phyloP scores from a whole-genome alignment of 495 filamentous ascomycete species.

The Trichodelitschia bisporula region DNA sequence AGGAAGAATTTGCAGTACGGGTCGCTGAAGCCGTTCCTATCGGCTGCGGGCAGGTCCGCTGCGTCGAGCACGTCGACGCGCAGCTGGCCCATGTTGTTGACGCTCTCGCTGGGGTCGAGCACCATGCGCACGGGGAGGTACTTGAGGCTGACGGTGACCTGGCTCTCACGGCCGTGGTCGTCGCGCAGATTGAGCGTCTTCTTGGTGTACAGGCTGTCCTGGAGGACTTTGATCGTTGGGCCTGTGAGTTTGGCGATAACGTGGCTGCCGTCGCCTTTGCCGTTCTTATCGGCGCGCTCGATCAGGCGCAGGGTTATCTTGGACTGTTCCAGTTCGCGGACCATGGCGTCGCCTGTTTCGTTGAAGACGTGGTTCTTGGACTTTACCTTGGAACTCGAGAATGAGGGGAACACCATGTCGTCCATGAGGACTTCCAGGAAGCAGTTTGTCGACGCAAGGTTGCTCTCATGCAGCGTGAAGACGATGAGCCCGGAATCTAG shows the following conservation, averaged over 20 bases:
- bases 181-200: constrained; percentile 56
- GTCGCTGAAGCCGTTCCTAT: constrained; percentile 89
- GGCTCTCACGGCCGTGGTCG: constrained; percentile 49
- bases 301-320: constrained; percentile 69
- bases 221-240: constrained; percentile 62
- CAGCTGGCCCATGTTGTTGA: constrained; percentile 93
- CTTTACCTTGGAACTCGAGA: constrained; percentile 49
- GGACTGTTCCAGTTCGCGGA: constrained; percentile 88
- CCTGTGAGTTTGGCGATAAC: constrained; percentile 65
- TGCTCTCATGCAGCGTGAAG: constrained; percentile 77
- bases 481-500: constrained; percentile 48
- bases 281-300: constrained; percentile 47
- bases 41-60: constrained; percentile 65
- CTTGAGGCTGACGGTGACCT: constrained; percentile 70
- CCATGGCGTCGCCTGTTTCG: constrained; percentile 85
- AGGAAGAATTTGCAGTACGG: constrained; percentile 89
- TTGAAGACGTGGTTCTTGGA: constrained; percentile 42
- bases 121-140: constrained; percentile 86
- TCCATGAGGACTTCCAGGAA: constrained; percentile 82
- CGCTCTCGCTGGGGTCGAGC: constrained; percentile 81
- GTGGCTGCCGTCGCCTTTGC: constrained; percentile 41
- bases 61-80: constrained; percentile 81
- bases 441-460: constrained; percentile 48
- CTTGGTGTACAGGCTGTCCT: constrained; percentile 78
- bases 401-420: constrained; percentile 80